Percentiles rank a stretch among this genome's conserved stretches.
phyloP scores from a whole-genome alignment of 2,329 filamentous ascomycete genomes.

The Neurospora crassa region DNA sequence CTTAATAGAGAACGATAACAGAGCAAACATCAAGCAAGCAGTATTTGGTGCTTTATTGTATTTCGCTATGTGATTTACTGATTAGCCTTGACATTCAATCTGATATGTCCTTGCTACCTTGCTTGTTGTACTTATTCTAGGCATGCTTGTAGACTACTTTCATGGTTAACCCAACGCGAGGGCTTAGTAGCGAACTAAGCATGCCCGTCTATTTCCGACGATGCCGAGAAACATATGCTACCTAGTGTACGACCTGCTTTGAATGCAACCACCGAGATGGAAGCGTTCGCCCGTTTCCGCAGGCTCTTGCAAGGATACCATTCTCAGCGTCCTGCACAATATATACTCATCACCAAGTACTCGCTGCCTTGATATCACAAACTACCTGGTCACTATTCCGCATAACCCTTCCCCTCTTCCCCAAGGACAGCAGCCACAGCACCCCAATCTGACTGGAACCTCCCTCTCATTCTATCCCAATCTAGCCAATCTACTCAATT shows the following conservation, averaged over 20 bases:
- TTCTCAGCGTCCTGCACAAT: too few species aligned
- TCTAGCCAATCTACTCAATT: neutral
- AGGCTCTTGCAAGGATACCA: neutral
- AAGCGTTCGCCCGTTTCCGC: neutral
- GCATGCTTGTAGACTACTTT: neutral
- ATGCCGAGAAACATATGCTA: neutral
- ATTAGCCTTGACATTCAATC: neutral
- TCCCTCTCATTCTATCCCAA: neutral
- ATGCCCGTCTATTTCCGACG: neutral
- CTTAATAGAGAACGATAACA: neutral
- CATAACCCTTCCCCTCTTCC: neutral
- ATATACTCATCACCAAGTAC: neutral
- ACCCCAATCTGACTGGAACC: neutral
- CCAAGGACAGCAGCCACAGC: neutral
- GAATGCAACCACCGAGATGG: neutral
- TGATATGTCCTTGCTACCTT: neutral
- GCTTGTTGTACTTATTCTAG: neutral
- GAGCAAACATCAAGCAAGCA: neutral
- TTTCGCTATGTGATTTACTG: neutral
- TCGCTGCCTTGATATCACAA: neutral
- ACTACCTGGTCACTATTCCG: neutral
- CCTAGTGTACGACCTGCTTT: neutral
- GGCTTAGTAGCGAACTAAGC: neutral
- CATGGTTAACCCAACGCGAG: neutral
- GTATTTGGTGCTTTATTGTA: too few species aligned